phyloP scores from a whole-genome alignment of 768 basidiomycete genomes.

The Lentinula aciculospora region DNA sequence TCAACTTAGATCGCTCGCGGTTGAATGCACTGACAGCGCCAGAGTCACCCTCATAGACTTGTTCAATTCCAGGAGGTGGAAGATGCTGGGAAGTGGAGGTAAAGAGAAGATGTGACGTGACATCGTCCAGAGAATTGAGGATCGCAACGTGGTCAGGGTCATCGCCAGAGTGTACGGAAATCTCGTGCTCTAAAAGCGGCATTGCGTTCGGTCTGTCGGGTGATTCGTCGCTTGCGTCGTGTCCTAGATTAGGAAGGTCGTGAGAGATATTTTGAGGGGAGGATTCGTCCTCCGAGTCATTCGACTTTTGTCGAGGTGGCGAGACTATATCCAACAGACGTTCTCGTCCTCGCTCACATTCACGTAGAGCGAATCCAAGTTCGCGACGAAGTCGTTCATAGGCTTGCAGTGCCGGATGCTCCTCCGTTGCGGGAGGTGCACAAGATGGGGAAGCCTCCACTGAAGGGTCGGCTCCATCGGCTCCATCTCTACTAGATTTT shows the following conservation, averaged over 20 bases:
- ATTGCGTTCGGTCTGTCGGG: conserved; percentile 38
- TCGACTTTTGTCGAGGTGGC: conserved; percentile 25
- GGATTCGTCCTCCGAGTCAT: conserved; percentile 13
- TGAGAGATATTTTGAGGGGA: conserved; percentile 32
- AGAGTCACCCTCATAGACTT: conserved; percentile 76
- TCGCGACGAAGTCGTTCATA: conserved; percentile 75
- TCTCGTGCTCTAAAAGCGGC: conserved; percentile 29
- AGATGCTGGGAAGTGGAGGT: conserved; percentile 47
- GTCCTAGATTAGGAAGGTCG: conserved; percentile 47
- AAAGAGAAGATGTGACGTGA: conserved; percentile 47
- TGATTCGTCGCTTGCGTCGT: conserved; percentile 45
- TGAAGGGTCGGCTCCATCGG: conserved; percentile 22
- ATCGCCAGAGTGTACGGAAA: conserved; percentile 3
- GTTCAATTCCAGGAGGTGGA: conserved; percentile 66
- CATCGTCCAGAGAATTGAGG: conserved; percentile 43
- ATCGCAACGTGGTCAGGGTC: conserved; percentile 19
- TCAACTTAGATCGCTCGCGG: conserved; percentile 60
- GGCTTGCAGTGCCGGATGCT: conserved; percentile 53
- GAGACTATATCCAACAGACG: conserved; percentile 52
- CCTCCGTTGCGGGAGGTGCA: conserved; percentile 19
- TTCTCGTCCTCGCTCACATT: conserved; percentile 77
- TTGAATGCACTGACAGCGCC: conserved; percentile 32
- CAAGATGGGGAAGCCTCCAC: conserved; percentile 8
- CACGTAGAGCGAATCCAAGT: conserved; percentile 70
- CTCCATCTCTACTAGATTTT: conserved; percentile 17